Base-by-base conservation (phyloP, 1,284 basidiomycete genomes). In the Golubevia sp. region DNA sequence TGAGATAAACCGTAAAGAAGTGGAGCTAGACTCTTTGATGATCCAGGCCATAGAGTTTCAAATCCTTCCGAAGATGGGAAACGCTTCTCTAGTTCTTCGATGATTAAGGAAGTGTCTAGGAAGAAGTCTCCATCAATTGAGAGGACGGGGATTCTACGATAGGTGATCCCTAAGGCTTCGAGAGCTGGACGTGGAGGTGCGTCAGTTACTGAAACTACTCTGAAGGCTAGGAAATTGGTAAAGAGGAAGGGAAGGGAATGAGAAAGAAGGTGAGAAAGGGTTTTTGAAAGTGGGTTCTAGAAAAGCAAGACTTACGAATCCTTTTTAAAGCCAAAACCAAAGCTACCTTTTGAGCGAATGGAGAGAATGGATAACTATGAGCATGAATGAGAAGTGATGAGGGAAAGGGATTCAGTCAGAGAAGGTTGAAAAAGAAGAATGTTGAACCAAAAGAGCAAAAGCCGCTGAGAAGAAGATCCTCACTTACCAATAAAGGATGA, bases 321-420 rank as follows among this genome's bases (percentile, higher is more conserved):
- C 18, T 44, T 23, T 63, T 63, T 23, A 63, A 26, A 18, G 56
- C 8, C 7, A 63, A 56, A 48, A 54, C 56, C 20, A 54, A 51
- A 26, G n/a, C 15, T 15, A 63, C 48, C 56, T 63, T 63, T 38
- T 44, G 20, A 5, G 25, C 56, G 38, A 59, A 63, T 21, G 61
- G 61, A 11, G 56, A 58, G 18, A 58, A 49, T 7, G 56, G 61
- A 49, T 63, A 57, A 2, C 49, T 52, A n/a, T n/a, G n/a, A n/a
- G n/a, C n/a, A n/a, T n/a, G n/a, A n/a, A n/a, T n/a, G n/a, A n/a
- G n/a, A n/a, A n/a, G n/a, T n/a, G n/a, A n/a, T n/a, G n/a, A n/a
- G n/a, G n/a, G n/a, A n/a, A n/a, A n/a, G n/a, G n/a, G n/a, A n/a
- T n/a, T n/a, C n/a, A n/a, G n/a, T n/a, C n/a, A n/a, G n/a, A n/a